Conservation (phyloP, 1,139 yeast species). For the Pneumocystis sp. region DNA sequence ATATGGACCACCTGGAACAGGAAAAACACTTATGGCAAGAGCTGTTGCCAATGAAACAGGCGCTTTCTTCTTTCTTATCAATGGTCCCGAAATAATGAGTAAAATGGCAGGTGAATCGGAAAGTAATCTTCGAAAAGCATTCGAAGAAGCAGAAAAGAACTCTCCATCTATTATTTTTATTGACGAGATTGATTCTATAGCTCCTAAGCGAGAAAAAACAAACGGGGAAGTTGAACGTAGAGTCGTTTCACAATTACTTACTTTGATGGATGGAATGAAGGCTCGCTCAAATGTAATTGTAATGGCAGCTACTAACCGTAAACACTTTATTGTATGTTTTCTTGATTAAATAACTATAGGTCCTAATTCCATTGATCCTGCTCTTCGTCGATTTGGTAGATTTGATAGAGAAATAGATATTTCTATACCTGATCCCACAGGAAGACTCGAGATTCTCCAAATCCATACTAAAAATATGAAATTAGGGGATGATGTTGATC, state of each 20-base stretch:
- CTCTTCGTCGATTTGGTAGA: constrained; percentile 95
- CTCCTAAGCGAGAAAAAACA: constrained; percentile 99
- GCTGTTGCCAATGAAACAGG: constrained; percentile 99
- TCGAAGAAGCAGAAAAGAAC: constrained; percentile 97
- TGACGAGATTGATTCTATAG: constrained; percentile 97
- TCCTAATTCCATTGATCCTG: constrained; percentile 84
- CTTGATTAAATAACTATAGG: background rate
- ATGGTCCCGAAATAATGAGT: constrained; percentile 99
- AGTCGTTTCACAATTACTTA: constrained; percentile 91
- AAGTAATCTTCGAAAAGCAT: constrained; percentile 91
- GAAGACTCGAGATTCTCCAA: constrained; percentile 89
- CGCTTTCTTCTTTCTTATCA: constrained; percentile 91
- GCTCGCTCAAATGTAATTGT: constrained; percentile 95
- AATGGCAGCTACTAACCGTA: constrained; percentile 91
- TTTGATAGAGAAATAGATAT: constrained; percentile 98
- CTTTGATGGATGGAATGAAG: constrained; percentile 99
- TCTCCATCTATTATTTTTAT: constrained; percentile 95
- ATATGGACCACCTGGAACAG: constrained; percentile 99
- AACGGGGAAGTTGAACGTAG: constrained; percentile 98
- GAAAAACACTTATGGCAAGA: constrained; percentile 98
- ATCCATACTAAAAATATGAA: constrained; percentile 96
- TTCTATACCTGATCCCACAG: constrained; percentile 98
- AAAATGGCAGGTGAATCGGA: constrained; percentile 99
- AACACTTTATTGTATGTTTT: constrained; percentile 23
- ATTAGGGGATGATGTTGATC: constrained; percentile 83